A percentile compares a stretch with the other conserved stretches of the same genome.
Evolutionary conservation across 2,329 filamentous ascomycete genomes (phyloP).

Genomic region (Capronia coronata): DNA sequence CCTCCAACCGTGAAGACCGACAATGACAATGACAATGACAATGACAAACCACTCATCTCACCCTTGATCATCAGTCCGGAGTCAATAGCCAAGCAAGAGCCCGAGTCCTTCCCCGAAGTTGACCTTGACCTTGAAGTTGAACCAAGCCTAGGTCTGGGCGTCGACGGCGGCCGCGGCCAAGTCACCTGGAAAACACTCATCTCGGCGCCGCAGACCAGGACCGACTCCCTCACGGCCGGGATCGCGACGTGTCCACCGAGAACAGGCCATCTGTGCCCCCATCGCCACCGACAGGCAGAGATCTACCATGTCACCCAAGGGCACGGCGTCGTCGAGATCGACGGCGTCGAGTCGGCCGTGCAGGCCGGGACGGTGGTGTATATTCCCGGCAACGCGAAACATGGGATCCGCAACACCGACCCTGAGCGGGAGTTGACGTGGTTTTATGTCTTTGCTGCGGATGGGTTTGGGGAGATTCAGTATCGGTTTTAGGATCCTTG

Average conservation of each 20-base stretch:
- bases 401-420: slow-evolving; percentile 34
- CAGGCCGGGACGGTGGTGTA: slow-evolving; percentile 35
- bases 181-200: slow-evolving; percentile 41
- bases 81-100: too few species aligned
- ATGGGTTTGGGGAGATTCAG: slow-evolving; percentile 35
- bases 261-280: slow-evolving; percentile 35
- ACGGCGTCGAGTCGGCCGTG: slow-evolving; percentile 34
- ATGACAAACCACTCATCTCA: too few species aligned
- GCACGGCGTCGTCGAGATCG: slow-evolving; percentile 35
- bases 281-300: slow-evolving; percentile 41
- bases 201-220: slow-evolving; percentile 33
- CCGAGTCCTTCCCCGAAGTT: too few species aligned
- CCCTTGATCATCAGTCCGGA: too few species aligned
- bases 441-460: slow-evolving; percentile 40
- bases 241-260: slow-evolving; percentile 34
- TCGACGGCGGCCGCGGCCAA: not conserved
- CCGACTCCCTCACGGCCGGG: slow-evolving; percentile 36
- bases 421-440: slow-evolving; percentile 31
- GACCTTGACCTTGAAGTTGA: too few species aligned
- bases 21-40: too few species aligned
- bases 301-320: slow-evolving; percentile 40
- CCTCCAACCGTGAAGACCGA: too few species aligned
- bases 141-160: too few species aligned
- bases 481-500: slow-evolving; percentile 38
- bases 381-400: slow-evolving; percentile 41